Evolutionary conservation across 805 yeast species (phyloP).

Genomic region (Sugiyamaella smithiae): DNA sequence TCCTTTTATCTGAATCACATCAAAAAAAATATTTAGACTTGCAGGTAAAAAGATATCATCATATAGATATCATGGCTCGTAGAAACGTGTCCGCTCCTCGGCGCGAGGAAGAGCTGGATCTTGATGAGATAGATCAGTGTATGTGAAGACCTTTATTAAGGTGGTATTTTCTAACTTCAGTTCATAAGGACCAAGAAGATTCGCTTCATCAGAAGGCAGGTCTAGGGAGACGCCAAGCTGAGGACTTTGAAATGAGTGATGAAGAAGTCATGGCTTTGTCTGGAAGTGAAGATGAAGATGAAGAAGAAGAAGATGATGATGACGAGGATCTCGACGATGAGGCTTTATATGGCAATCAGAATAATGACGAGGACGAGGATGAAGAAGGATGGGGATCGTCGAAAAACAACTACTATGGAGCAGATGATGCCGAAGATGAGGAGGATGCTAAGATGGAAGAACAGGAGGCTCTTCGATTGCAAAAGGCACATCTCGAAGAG

Average conservation of each 20-base stretch:
- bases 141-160: neutral
- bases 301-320: constrained; percentile 48
- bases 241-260: constrained; percentile 44
- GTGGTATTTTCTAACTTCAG: constrained; percentile 5
- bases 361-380: constrained; percentile 33
- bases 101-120: constrained; percentile 10
- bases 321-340: constrained; percentile 47
- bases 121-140: constrained; percentile 13
- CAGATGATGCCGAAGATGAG: constrained; percentile 29
- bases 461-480: constrained; percentile 83
- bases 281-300: constrained; percentile 41
- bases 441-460: constrained; percentile 61
- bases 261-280: constrained; percentile 52
- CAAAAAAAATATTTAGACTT: no score
- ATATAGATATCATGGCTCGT: no score
- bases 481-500: constrained; percentile 68
- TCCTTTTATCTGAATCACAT: no score
- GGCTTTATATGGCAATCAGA: constrained; percentile 39
- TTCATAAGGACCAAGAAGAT: constrained; percentile 34
- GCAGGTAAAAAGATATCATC: no score
- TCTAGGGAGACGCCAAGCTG: constrained; percentile 12
- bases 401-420: constrained; percentile 44
- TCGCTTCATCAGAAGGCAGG: constrained; percentile 28
- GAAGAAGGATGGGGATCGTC: constrained; percentile 45
- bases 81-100: neutral